phyloP scores from a whole-genome alignment of 306 rosid species.

The Cucurbita maxima region DNA sequence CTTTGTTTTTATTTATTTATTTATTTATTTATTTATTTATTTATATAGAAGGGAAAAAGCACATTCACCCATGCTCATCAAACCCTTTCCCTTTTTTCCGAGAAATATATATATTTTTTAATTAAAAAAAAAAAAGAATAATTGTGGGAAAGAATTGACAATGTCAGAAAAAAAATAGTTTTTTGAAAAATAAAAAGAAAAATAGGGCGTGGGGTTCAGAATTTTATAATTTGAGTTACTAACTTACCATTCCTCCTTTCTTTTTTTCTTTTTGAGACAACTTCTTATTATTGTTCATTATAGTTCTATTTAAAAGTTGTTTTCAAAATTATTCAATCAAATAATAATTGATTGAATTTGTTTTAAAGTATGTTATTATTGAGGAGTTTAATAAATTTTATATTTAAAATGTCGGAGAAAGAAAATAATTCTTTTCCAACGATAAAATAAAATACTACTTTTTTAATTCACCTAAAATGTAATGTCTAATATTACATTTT shows the following conservation, averaged over 20 bases:
- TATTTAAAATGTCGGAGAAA: no score
- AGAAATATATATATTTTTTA: no score
- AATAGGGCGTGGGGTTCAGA: slow-evolving; percentile 19
- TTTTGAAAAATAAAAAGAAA: background rate
- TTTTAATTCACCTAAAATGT: no score
- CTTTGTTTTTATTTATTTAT: background rate
- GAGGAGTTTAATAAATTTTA: no score
- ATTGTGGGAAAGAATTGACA: background rate
- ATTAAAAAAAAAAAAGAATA: background rate
- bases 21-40: background rate
- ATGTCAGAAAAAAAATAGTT: background rate
- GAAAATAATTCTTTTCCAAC: no score
- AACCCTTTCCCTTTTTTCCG: background rate
- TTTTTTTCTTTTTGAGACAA: no score
- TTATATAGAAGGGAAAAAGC: background rate
- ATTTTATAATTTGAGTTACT: slow-evolving; percentile 18
- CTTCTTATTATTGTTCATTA: background rate
- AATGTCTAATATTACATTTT: no score
- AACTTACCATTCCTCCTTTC: background rate
- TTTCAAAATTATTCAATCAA: background rate
- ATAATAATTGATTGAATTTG: background rate
- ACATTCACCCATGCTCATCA: background rate
- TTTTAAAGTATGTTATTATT: no score
- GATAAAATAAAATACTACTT: no score
- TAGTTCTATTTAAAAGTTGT: background rate